These are phyloP conservation scores for Geotrichum aggregatum DNA, from an alignment of 1,139 yeast genomes.

Conservation along the genomic window DNA sequence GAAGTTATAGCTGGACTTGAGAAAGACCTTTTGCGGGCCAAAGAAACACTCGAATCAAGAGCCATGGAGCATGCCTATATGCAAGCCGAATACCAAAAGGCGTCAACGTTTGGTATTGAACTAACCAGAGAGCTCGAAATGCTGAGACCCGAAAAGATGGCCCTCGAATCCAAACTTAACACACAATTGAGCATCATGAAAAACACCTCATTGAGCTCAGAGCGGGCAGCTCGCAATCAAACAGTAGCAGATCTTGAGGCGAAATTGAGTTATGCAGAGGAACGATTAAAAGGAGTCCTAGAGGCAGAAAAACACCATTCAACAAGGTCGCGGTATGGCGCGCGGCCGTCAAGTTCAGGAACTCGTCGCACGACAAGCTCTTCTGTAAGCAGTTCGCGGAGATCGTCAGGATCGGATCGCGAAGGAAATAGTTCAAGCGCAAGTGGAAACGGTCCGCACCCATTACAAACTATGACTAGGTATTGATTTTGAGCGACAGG, in stretches of 20 bases:
- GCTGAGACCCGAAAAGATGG: slow-evolving; percentile 38
- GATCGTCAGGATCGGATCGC: slow-evolving; percentile 12
- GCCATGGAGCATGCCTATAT: slow-evolving; percentile 61
- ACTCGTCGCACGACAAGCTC: slow-evolving; percentile 34
- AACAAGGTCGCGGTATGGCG: slow-evolving; percentile 35
- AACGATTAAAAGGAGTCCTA: slow-evolving; percentile 36
- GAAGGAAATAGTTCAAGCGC: slow-evolving; percentile 1
- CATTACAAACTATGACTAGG: slow-evolving; percentile 20
- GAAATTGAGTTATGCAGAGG: slow-evolving; percentile 34
- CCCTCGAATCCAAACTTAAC: slow-evolving; percentile 35
- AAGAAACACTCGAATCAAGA: slow-evolving; percentile 41
- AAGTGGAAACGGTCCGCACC: slow-evolving; percentile 13
- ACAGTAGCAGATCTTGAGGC: slow-evolving; percentile 33
- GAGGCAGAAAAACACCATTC: slow-evolving; percentile 34
- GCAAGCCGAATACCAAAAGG: slow-evolving; percentile 59
- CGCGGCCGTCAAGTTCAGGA: slow-evolving; percentile 31
- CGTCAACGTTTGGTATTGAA: slow-evolving; percentile 54
- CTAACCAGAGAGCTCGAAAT: slow-evolving; percentile 45
- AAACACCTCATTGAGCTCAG: slow-evolving; percentile 30
- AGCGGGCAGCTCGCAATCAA: slow-evolving; percentile 34
- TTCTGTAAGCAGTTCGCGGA: slow-evolving; percentile 18
- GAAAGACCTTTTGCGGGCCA: slow-evolving; percentile 42
- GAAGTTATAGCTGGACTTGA: slow-evolving; percentile 43
- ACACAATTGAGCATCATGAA: slow-evolving; percentile 31
- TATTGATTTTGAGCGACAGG: too few relatives aligned